Evolutionary conservation across 805 yeast species (phyloP).

Genomic region (Cyberlindnera mrakii): DNA sequence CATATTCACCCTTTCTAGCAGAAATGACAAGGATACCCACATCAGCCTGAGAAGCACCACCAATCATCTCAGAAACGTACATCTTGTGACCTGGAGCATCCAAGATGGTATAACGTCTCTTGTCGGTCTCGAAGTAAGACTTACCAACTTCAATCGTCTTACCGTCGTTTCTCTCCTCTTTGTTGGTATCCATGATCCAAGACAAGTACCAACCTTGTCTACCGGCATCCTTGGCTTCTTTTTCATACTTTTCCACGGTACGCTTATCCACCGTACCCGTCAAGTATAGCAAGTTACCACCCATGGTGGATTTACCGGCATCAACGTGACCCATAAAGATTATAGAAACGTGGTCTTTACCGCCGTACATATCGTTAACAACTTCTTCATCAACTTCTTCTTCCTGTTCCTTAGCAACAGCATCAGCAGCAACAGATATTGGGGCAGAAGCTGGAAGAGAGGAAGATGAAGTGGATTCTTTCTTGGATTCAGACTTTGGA

Average conservation of each 20-base stretch:
- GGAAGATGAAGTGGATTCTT: constrained; percentile 8
- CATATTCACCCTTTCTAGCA: constrained; percentile 99
- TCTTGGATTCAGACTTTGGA: constrained; percentile 17
- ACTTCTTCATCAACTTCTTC: constrained; percentile 81
- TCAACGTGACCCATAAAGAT: constrained; percentile 99
- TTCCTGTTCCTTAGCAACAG: constrained; percentile 62
- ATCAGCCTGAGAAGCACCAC: constrained; percentile 99
- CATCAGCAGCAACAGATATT: constrained; percentile 32
- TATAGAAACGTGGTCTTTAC: constrained; percentile 94
- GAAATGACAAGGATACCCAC: constrained; percentile 95
- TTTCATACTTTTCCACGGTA: constrained; percentile 95
- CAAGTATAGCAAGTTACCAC: constrained; percentile 88
- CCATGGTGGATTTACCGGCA: constrained; percentile 99
- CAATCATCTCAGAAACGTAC: constrained; percentile 99
- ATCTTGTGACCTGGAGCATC: constrained; percentile 99
- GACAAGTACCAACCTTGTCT: constrained; percentile 99
- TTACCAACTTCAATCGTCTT: constrained; percentile 99
- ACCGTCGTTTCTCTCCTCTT: constrained; percentile 98
- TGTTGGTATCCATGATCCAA: constrained; percentile 99
- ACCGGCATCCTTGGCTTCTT: constrained; percentile 98
- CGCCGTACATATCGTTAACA: constrained; percentile 90
- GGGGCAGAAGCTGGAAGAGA: constrained; percentile 18
- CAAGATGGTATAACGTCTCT: constrained; percentile 93
- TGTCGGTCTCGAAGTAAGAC: constrained; percentile 95
- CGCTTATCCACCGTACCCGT: constrained; percentile 99